Conservation (phyloP, 148 eudicot genomes). For the Rhododendron mucronatum region DNA sequence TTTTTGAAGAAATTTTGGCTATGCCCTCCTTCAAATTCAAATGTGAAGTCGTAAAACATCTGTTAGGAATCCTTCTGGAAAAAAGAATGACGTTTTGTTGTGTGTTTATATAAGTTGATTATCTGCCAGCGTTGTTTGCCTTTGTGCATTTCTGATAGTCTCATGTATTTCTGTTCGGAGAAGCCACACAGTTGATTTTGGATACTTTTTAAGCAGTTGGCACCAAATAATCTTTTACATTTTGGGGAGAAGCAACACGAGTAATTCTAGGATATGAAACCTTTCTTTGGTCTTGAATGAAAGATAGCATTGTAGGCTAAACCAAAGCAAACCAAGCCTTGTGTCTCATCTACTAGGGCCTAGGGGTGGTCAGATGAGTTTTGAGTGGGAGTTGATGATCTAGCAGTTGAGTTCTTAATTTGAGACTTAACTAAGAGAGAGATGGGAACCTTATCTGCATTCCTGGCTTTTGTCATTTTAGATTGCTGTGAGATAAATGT, state of each 20-base stretch:
- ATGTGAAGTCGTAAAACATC: neutral
- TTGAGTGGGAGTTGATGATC: neutral
- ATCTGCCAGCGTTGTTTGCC: neutral
- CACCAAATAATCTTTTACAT: neutral
- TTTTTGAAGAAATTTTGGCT: neutral
- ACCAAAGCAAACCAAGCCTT: neutral
- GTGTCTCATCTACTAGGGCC: neutral
- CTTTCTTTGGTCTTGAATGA: neutral
- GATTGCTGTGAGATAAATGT: neutral
- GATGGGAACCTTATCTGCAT: neutral
- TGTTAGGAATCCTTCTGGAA: neutral
- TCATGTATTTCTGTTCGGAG: neutral
- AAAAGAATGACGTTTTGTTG: neutral
- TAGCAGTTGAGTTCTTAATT: neutral
- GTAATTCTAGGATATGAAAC: neutral
- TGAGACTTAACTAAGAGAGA: neutral
- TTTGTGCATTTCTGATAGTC: neutral
- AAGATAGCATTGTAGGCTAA: neutral
- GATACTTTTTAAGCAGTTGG: neutral
- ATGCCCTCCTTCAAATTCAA: neutral
- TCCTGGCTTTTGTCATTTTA: neutral
- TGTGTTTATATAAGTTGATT: neutral
- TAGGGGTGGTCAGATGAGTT: neutral
- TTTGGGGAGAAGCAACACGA: neutral
- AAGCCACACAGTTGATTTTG: neutral